Conservation (phyloP, 768 basidiomycete genomes). For the Paxillus ammoniavirescens region DNA sequence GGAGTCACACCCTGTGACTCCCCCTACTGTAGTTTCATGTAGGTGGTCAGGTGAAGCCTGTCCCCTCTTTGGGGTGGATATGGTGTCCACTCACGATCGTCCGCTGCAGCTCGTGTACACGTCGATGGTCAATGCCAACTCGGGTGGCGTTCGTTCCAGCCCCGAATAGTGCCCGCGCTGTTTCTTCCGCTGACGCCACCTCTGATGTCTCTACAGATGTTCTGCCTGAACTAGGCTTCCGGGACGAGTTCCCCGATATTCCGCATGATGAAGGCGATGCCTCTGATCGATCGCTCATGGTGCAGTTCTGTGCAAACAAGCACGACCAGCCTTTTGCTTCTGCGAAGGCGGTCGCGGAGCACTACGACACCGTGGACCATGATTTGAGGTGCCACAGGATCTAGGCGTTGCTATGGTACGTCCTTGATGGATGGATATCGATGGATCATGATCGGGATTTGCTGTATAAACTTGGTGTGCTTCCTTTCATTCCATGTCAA, state of each 20-base stretch:
- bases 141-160: constrained; percentile 34
- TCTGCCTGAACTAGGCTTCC: constrained; percentile 45
- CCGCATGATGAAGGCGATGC: constrained; percentile 71
- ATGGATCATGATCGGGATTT: constrained; percentile 77
- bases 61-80: not conserved
- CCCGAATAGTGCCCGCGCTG: too few species aligned
- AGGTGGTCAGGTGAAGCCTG: constrained; percentile 61
- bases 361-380: constrained; percentile 92
- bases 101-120: constrained; percentile 73
- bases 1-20: too few species aligned
- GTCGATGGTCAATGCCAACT: constrained; percentile 98
- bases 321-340: constrained; percentile 74
- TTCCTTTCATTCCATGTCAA: constrained; percentile 47
- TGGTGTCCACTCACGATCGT: not conserved
- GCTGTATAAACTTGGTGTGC: constrained; percentile 74
- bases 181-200: not conserved
- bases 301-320: constrained; percentile 94
- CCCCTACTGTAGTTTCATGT: too few species aligned
- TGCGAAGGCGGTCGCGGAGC: constrained; percentile 69
- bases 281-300: constrained; percentile 78
- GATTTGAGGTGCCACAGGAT: constrained; percentile 96
- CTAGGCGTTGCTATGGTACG: constrained; percentile 76
- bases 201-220: constrained; percentile 67
- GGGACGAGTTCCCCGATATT: constrained; percentile 67
- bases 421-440: constrained; percentile 86